Evolutionary conservation across 768 basidiomycete species (phyloP), one percentile per base, ranked within the genome.

Genomic region (Trametes sanguinea): DNA sequence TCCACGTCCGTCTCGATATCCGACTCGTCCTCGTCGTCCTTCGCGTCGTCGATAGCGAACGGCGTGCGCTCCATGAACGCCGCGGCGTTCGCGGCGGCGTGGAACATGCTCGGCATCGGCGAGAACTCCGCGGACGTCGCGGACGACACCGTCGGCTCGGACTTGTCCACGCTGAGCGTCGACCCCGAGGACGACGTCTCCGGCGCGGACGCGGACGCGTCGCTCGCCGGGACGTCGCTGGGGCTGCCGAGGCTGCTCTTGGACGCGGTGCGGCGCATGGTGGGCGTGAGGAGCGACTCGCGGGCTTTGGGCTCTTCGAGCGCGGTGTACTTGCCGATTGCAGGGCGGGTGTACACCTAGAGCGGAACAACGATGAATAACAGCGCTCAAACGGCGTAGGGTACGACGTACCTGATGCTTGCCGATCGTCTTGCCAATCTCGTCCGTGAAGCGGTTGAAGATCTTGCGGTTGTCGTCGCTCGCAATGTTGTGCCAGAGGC

Each of bases 31-130:
- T 91, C 92, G 10, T 89, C 90, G 60, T 93, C 92, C 54, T 87
- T 89, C 3, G 88, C 92, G 74, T 95, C 94, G 70, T 99, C 97
- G 62, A 98, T 97, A n/a, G 94, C 94, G 72, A 99, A 99, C 65
- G 90, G 89, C 29, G 93, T 94, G 45, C 96, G 81, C 72, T 96
- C 92, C 89, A 95, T 89, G 48, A 94, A 53, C 40, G 80, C 33
- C 39, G 92, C 91, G 35, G 89, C 89, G 65, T 85, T 90, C 53
- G 89, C 91, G 0, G 87, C 91, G 0, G 87, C 88, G 68, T 88
- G 81, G 51, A 92, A 78, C 77, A 90, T 83, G 40, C 52, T 69
- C 6, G 88, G 82, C 71, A 86, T 78, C 22, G 87, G 82, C 29
- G 85, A 82, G 46, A 83, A 78, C 48, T 62, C 67, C 3, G 71